Conservation (phyloP, 768 basidiomycete species). For the Trametes villosa region DNA sequence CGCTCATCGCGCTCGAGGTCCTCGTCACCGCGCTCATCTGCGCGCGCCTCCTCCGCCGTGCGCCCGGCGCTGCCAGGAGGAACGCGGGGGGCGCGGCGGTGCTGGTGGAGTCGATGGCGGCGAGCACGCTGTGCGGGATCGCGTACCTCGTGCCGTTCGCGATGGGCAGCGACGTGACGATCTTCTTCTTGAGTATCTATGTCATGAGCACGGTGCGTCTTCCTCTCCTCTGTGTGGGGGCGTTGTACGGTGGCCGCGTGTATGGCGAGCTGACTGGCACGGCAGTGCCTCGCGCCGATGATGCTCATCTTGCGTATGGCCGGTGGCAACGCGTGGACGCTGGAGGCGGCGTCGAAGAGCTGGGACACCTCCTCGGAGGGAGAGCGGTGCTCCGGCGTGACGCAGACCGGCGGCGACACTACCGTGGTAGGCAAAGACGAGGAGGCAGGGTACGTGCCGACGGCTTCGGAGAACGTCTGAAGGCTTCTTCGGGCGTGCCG, state of each 20-base stretch:
- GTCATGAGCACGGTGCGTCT: slow-evolving; percentile 24
- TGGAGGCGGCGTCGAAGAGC: not conserved
- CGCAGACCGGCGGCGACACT: too few relatives aligned
- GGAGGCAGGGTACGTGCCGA: too few relatives aligned
- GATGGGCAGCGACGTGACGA: slow-evolving; percentile 3
- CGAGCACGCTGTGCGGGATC: slow-evolving; percentile 21
- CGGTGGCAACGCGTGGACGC: slow-evolving; percentile 8
- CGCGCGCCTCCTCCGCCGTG: slow-evolving; percentile 11
- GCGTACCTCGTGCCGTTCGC: slow-evolving; percentile 24
- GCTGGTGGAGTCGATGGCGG: slow-evolving; percentile 21
- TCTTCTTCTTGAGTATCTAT: slow-evolving; percentile 24
- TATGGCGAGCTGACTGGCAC: not conserved
- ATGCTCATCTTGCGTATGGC: slow-evolving; percentile 16
- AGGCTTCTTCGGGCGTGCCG: too few relatives aligned
- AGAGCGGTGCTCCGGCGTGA: too few relatives aligned
- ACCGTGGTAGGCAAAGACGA: too few relatives aligned
- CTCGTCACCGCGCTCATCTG: slow-evolving; percentile 20
- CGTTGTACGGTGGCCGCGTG: not conserved
- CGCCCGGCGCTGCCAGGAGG: not conserved
- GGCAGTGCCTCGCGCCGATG: slow-evolving; percentile 19
- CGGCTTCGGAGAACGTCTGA: too few relatives aligned
- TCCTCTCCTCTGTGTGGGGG: not conserved
- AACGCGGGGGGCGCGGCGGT: slow-evolving; percentile 11
- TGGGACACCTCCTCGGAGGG: too few relatives aligned
- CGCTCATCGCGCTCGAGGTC: slow-evolving; percentile 18